phyloP scores from a whole-genome alignment of 1,284 basidiomycete species.

The Marasmius oreades region DNA sequence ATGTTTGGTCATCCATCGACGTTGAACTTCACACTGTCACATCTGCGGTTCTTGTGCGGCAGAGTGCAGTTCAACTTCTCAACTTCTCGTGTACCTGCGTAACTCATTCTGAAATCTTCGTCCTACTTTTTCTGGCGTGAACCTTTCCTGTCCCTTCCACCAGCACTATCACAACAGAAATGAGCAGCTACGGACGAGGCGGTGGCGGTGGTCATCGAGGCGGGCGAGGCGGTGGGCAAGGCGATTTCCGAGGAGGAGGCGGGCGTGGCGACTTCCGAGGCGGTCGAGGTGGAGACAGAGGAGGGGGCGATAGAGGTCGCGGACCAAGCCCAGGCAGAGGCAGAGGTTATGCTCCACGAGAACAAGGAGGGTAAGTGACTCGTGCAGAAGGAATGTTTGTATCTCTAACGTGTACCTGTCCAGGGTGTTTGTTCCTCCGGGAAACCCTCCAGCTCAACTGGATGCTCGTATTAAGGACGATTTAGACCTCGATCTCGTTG shows the following conservation, averaged over 20 bases:
- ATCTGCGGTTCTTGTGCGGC: neutral
- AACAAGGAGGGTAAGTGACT: conserved; percentile 48
- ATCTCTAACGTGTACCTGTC: conserved; percentile 4
- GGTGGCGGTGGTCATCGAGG: conserved; percentile 23
- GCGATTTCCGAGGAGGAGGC: conserved; percentile 30
- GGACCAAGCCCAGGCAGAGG: conserved; percentile 17
- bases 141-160: neutral
- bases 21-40: conserved; percentile 5
- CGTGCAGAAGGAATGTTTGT: conserved; percentile 2
- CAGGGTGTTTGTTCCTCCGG: conserved; percentile 52
- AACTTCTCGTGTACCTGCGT: neutral
- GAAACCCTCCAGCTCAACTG: conserved; percentile 40
- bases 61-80: conserved; percentile 4
- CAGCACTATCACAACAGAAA: neutral
- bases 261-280: conserved; percentile 18
- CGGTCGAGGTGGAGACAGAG: conserved; percentile 25
- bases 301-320: conserved; percentile 26
- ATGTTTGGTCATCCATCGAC: neutral
- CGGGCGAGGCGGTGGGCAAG: conserved; percentile 32
- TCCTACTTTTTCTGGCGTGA: neutral
- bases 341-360: conserved; percentile 23
- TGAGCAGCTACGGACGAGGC: conserved; percentile 10
- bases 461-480: conserved; percentile 58
- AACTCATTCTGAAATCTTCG: neutral
- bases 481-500: conserved; percentile 55